phyloP scores from a whole-genome alignment of 345 rosid species.

The Lepidium africanum region DNA sequence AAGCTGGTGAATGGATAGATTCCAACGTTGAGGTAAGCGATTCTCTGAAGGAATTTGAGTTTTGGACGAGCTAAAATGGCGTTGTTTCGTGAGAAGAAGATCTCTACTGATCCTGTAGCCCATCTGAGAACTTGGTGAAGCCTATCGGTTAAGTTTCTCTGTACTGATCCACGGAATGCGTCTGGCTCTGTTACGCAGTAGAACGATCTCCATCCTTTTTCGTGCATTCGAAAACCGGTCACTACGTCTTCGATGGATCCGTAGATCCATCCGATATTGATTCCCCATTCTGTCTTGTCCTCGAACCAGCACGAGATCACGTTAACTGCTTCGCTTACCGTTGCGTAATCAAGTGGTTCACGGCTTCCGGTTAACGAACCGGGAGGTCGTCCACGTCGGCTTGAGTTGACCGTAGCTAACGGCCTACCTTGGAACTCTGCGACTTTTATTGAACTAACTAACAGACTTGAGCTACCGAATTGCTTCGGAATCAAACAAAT shows the following conservation, averaged over 20 bases:
- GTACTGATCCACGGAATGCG: conserved; percentile 77
- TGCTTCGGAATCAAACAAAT: conserved; percentile 47
- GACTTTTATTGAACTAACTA: conserved; percentile 44
- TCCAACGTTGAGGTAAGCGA: conserved; percentile 77
- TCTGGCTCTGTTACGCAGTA: conserved; percentile 67
- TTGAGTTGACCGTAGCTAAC: conserved; percentile 41
- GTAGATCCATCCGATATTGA: conserved; percentile 68
- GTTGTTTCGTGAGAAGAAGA: conserved; percentile 81
- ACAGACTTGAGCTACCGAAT: conserved; percentile 61
- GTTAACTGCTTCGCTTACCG: conserved; percentile 62
- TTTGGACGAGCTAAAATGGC: conserved; percentile 51
- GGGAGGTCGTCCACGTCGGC: conserved; percentile 50
- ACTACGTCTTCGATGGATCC: conserved; percentile 86
- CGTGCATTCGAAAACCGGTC: conserved; percentile 77
- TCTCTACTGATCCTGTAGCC: conserved; percentile 90
- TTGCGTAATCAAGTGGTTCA: conserved; percentile 39
- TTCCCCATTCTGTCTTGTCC: conserved; percentile 85
- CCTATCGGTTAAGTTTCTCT: conserved; percentile 67
- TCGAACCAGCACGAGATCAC: conserved; percentile 86
- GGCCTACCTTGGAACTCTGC: conserved; percentile 71
- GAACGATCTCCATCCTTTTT: conserved; percentile 77
- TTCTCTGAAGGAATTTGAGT: conserved; percentile 58
- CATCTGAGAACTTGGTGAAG: conserved; percentile 83
- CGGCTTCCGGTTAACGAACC: conserved; percentile 53
- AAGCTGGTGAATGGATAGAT: conserved; percentile 78